These are phyloP conservation scores for Closterium sp. DNA, from an alignment of 139 green algal genomes.

Conservation along the genomic window DNA sequence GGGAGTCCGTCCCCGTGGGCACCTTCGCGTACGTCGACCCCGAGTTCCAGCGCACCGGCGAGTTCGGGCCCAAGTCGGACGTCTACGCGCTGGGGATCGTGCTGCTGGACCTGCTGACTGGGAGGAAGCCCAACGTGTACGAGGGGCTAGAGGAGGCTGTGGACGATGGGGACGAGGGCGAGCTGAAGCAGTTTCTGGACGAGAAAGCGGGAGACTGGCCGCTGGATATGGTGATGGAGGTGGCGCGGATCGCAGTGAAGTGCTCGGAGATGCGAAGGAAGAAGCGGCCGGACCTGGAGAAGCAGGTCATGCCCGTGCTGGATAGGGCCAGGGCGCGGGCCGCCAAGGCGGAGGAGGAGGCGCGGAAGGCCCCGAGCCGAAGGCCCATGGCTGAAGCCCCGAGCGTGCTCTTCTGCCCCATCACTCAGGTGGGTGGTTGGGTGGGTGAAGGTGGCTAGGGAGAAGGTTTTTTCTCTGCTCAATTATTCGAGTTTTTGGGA, in stretches of 20 bases:
- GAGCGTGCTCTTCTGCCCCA: conserved; percentile 41
- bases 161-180: conserved; percentile 22
- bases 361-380: not conserved
- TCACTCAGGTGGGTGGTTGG: conserved; percentile 32
- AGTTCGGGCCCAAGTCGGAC: conserved; percentile 56
- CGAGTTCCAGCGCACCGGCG: conserved; percentile 59
- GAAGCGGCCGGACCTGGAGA: conserved; percentile 35
- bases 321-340: conserved; percentile 2
- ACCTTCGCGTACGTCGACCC: conserved; percentile 65
- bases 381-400: not conserved
- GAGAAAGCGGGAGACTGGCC: conserved; percentile 17
- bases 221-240: conserved; percentile 25
- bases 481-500: not conserved
- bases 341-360: conserved; percentile 4
- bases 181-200: conserved; percentile 19
- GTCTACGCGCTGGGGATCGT: conserved; percentile 60
- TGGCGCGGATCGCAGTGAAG: conserved; percentile 17
- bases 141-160: conserved; percentile 37
- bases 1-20: conserved; percentile 59
- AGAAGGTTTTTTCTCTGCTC: not conserved
- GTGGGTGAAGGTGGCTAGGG: not conserved
- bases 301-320: conserved; percentile 21
- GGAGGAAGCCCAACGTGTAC: conserved; percentile 28
- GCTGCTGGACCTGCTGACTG: conserved; percentile 38
- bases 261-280: conserved; percentile 36